Evolutionary conservation across 495 filamentous ascomycete species (phyloP), one percentile per base, ranked within the genome.

Genomic region (Talaromyces adpressus): DNA sequence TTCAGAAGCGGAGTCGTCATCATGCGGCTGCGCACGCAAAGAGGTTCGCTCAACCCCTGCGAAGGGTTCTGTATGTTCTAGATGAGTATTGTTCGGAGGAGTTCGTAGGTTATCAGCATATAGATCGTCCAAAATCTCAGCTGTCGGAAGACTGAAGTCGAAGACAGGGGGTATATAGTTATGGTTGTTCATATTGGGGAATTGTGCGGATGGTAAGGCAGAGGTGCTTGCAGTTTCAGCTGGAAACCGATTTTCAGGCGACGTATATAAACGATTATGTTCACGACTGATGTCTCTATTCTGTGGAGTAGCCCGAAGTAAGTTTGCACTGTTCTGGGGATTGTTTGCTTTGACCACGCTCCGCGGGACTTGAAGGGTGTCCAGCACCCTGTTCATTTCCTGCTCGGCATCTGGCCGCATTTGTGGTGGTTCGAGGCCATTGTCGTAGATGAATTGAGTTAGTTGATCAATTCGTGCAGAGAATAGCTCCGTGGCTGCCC

Each of bases 401-500:
- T 68, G 63, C 47, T 81, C 78, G 64, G 79, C 79, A 32, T 80
- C 79, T 11, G 71, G 70, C 6, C 77, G 70, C 76, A 80, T 81
- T 2, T 70, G 59, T 2, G 79, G 79, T 0, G 75, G 73, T 47
- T 75, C 66, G 3, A 80, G 65, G 0, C 79, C 79, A 63, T 77
- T 65, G 14, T 79, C 77, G 49, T 77, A 65, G 7, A 81, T 81
- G 49, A 79, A 80, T 56, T 79, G 77, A 64, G 69, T 71, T 34
- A 81, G 66, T 61, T 81, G 79, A 57, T 80, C 76, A 59, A 81
- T 77, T 62, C 79, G 64, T 0, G 74, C 72, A 14, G 78, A 80
- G 58, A 81, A 79, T 0, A 81, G 66, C 66, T 80, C 79, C n/a
- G 78, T 79, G 6, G 79, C 74, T 52, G 74, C 77, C 62, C 79